These are phyloP conservation scores for Penicillium goetzii DNA, from an alignment of 495 filamentous ascomycete species.

Conservation along the genomic window DNA sequence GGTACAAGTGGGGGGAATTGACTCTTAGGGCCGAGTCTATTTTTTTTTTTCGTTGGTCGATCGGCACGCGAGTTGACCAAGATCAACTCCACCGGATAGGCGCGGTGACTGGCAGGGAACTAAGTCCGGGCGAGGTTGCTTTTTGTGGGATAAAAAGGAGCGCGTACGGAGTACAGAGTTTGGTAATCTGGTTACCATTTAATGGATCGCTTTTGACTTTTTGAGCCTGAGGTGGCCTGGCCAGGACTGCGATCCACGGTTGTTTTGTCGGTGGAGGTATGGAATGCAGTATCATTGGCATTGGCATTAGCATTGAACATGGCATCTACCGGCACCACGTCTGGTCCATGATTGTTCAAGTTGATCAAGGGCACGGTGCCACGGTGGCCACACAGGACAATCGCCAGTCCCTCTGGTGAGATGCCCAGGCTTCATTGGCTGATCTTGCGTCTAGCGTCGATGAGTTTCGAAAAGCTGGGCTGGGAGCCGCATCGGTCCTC, in stretches of 20 bases:
- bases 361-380: not conserved
- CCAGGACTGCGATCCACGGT: not conserved
- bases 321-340: not conserved
- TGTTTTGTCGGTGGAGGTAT: not conserved
- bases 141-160: not conserved
- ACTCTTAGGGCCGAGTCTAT: constrained; percentile 25
- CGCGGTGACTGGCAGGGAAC: not conserved
- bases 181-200: not conserved
- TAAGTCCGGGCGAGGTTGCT: not conserved
- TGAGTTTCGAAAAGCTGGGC: constrained; percentile 4
- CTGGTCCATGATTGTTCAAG: not conserved
- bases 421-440: not conserved
- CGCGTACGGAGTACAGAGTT: too few relatives aligned
- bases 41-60: too few relatives aligned
- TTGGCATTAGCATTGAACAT: not conserved
- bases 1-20: constrained; percentile 24
- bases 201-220: too few relatives aligned
- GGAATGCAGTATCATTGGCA: too few relatives aligned
- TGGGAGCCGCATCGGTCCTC: constrained; percentile 17
- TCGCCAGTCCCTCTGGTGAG: not conserved
- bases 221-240: too few relatives aligned
- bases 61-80: constrained; percentile 14
- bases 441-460: not conserved
- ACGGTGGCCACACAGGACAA: too few relatives aligned
- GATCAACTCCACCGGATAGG: not conserved